These are phyloP conservation scores for Mycena sp. DNA, from an alignment of 1,284 basidiomycete species.

Conservation along the genomic window DNA sequence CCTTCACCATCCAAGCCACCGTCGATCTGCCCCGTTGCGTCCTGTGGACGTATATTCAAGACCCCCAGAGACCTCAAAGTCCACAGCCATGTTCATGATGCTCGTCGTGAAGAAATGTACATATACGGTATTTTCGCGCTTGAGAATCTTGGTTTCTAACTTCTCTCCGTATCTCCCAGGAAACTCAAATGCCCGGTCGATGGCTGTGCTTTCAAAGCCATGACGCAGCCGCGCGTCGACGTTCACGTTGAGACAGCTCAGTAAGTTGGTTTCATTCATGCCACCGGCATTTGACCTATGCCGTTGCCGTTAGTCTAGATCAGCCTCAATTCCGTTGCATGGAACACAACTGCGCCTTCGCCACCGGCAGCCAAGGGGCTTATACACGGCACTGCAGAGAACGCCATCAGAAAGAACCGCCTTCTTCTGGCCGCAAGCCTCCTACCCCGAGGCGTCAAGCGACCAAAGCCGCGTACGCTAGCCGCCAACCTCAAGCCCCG, in stretches of 20 bases:
- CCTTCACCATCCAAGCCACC: neutral
- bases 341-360: neutral
- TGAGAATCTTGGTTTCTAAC: neutral
- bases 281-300: neutral
- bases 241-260: slow-evolving; percentile 1
- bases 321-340: slow-evolving; percentile 1
- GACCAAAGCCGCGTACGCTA: neutral
- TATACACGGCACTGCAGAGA: slow-evolving; percentile 16
- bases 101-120: neutral
- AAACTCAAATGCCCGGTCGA: neutral
- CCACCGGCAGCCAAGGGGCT: slow-evolving; percentile 6
- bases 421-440: neutral
- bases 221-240: neutral
- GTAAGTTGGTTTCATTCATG: neutral
- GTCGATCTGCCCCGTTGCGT: neutral
- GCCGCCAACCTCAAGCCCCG: neutral
- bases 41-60: neutral
- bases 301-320: neutral
- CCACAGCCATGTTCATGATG: neutral
- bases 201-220: neutral
- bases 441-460: neutral
- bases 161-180: neutral
- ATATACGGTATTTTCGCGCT: neutral
- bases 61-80: neutral
- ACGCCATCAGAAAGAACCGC: neutral